Evolutionary conservation across 2,329 filamentous ascomycete species (phyloP), one percentile per base, ranked within the genome.

Genomic region (Pyricularia grisea): DNA sequence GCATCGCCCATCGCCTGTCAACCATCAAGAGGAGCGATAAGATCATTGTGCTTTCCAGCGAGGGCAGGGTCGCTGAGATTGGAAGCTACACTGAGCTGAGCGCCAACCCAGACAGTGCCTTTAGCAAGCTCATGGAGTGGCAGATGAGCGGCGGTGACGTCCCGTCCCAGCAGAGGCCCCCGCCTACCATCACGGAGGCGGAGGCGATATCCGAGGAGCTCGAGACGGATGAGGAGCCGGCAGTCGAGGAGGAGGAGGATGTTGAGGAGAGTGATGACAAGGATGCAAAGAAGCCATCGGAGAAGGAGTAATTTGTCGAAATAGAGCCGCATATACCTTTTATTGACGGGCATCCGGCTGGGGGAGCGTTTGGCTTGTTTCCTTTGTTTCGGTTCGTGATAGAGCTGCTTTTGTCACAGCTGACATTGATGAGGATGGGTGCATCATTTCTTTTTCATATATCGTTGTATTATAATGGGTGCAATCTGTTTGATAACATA

Each of bases 71-170:
- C 3, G 95, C 94, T 2, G 94, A 99, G 78, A 91, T 92, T 72
- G 95, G 95, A 69, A 91, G 90, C 70, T 99, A 97, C 77, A 81
- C 85, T 28, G 87, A 93, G 72, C 85, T 99, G 27, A 91, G 90
- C 68, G 83, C 86, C 5, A 88, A 92, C 70, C 85, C 87, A 20
- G 82, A 90, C 11, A 96, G 94, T 68, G 93, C 94, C 1, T 99
- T 99, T 76, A 94, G 90, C 74, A 95, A 91, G 80, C 83, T 99
- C 68, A 99, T 99, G 95, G 94, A 98, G 79, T 98, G 94, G 94
- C 95, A 99, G 81, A 92, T 98, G 88, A 95, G 87, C 74, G 94
- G 94, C 14, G 91, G 91, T 10, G 93, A 97, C 69, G 75, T 83
- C 10, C 78, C 83, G 0, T 14, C 58, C 7, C 80, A 81, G 42